These are phyloP conservation scores for Phytophthora citrophthora DNA, from an alignment of 352 stramenopile genomes.

Conservation along the genomic window DNA sequence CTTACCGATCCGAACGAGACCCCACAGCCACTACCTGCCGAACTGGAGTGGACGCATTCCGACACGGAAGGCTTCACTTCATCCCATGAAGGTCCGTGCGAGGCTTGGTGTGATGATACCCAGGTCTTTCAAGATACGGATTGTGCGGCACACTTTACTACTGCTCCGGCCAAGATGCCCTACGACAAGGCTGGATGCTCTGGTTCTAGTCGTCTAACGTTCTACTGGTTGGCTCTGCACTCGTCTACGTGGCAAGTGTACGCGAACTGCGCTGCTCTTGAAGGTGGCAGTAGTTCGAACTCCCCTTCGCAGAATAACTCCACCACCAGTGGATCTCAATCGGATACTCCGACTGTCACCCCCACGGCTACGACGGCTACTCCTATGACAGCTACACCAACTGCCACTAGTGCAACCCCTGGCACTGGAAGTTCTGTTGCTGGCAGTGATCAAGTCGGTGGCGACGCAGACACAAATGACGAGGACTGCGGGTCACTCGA, in stretches of 20 bases:
- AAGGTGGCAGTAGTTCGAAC: constrained; percentile 14
- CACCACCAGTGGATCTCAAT: constrained; percentile 19
- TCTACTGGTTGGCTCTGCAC: constrained; percentile 56
- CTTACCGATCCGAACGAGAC: constrained; percentile 33
- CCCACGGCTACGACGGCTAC: constrained; percentile 5
- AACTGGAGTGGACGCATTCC: constrained; percentile 46
- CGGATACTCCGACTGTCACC: constrained; percentile 14
- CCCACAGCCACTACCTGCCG: constrained; percentile 32
- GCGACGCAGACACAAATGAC: neutral
- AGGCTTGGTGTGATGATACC: constrained; percentile 55
- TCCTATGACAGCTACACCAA: neutral
- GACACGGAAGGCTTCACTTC: constrained; percentile 38
- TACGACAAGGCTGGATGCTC: constrained; percentile 40
- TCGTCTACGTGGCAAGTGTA: constrained; percentile 54
- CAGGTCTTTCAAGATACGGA: constrained; percentile 48
- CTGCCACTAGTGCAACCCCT: neutral
- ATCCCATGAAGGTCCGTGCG: constrained; percentile 51
- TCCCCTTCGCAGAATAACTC: constrained; percentile 22
- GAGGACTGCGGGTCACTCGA: constrained; percentile 25
- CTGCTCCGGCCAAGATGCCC: constrained; percentile 37
- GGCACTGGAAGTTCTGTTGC: constrained; percentile 7
- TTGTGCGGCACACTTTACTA: constrained; percentile 43
- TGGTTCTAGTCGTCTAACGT: constrained; percentile 36
- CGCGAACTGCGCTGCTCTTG: constrained; percentile 40
- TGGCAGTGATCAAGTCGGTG: constrained; percentile 5